Evolutionary conservation across 768 basidiomycete species (phyloP), one percentile per base, ranked within the genome.

Genomic region (Myochromella boudieri): DNA sequence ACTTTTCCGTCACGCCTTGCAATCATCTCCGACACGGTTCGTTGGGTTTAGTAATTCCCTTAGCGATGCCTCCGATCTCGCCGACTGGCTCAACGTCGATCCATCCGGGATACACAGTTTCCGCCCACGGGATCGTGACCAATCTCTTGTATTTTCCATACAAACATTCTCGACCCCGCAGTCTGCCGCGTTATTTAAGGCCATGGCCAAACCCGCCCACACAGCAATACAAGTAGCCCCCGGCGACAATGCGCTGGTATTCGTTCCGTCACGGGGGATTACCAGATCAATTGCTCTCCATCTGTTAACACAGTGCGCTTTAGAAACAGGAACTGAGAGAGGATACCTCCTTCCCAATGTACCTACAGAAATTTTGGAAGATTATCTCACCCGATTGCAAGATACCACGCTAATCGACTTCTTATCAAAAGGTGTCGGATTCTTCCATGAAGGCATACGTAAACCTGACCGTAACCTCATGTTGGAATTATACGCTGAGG

Each of bases 181-280:
- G 57, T 97, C 95, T 3, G 77, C 87, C 0, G 83, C 91, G 0
- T 73, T 98, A 15, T 85, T 93, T 68, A 95, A 94, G 59, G 80
- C 85, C 2, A 97, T 98, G 86, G 81, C 88, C 37, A 95, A 92
- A 61, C 93, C 95, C 3, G 83, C 86, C 1, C 90, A 95, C 65
- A 67, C 81, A 8, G 83, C 83, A n/a, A 82, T 97, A 49, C 77
- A 68, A 47, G 60, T 68, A 11, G 69, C 69, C 2, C 58, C 63
- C 10, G 70, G 67, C 6, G 76, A 77, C 46, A 70, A 77, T 2
- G 78, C 84, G 0, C 78, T 98, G 50, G 74, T 95, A 9, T 97
- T 98, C 64, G 91, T 97, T 1, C 89, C 97, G 3, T 93, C 94
- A 33, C 81, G 84, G 6, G 68, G 68, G 6, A 90, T 94, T 55